Evolutionary conservation across 2,329 filamentous ascomycete genomes (phyloP), one percentile per base, ranked within the genome.

Genomic region (Diaporthe ampelina): DNA sequence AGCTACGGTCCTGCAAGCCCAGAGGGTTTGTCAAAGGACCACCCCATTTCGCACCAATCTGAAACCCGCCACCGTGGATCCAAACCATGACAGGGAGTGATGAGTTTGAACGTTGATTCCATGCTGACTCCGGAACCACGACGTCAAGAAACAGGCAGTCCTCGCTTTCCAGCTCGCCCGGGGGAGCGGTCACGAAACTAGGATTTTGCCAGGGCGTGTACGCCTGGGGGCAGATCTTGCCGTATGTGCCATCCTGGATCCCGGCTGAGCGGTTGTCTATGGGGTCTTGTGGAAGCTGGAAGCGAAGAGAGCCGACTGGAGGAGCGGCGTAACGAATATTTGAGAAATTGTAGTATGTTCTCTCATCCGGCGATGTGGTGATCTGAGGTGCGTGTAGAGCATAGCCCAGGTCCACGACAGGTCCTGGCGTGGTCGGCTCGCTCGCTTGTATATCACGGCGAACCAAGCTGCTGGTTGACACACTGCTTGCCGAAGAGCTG

Each of bases 101-200:
- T 1, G 21, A 37, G 37, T 58, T 67, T 35, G 8, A 58, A 8
- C 59, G 70, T 56, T 78, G 78, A 17, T 77, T 76, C 10, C 77
- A 79, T 0, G 82, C 80, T 43, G 79, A 79, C 10, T 79, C 80
- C n/a, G 85, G 83, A 3, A 85, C 83, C 37, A 81, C 79, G 17
- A 85, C 77, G 74, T 86, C 84, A 1, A 86, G 78, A 70, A 85
- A 84, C 0, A 86, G 78, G 68, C 85, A 86, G 70, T 86, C 84
- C 74, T 85, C 83, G 0, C 78, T 75, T 26, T 73, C 70, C 24
- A 65, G 58, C 50, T 67, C 70, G 35, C 70, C 70, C 5, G 70
- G 70, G 3, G 70, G 50, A 8, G 59, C 59, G 4, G 58, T 73
- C 19, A 73, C 70, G 15, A 57, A 15, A 26, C 40, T 43, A 11